Evolutionary conservation across 495 filamentous ascomycete genomes (phyloP).

Genomic region (Tuber calosporum): DNA sequence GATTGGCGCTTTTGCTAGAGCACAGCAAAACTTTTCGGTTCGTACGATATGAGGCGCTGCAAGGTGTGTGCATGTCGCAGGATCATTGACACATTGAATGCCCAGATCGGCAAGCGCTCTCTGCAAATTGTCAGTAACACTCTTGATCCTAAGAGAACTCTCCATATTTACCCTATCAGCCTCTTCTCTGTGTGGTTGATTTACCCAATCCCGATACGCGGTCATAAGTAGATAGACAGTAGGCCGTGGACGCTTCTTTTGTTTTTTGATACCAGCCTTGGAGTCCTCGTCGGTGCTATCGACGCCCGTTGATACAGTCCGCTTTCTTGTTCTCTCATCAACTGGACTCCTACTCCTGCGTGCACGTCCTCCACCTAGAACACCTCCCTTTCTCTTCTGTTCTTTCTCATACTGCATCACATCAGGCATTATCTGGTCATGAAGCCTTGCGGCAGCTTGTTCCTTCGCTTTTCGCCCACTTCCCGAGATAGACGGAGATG

Average conservation of each 20-base stretch:
- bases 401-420: slow-evolving; percentile 90
- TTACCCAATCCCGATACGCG: slow-evolving; percentile 36
- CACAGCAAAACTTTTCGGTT: slow-evolving; percentile 86
- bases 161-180: slow-evolving; percentile 62
- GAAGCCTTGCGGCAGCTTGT: slow-evolving; percentile 65
- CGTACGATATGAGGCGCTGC: slow-evolving; percentile 78
- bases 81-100: slow-evolving; percentile 68
- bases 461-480: slow-evolving; percentile 80
- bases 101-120: slow-evolving; percentile 76
- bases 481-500: slow-evolving; percentile 58
- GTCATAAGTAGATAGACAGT: slow-evolving; percentile 37
- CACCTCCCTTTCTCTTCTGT: slow-evolving; percentile 74
- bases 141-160: neutral
- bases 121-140: slow-evolving; percentile 47
- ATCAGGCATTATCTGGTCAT: slow-evolving; percentile 63
- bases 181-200: slow-evolving; percentile 61
- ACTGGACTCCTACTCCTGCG: slow-evolving; percentile 49
- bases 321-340: slow-evolving; percentile 44
- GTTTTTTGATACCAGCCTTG: slow-evolving; percentile 26
- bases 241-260: slow-evolving; percentile 34
- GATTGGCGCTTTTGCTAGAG: slow-evolving; percentile 66
- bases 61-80: slow-evolving; percentile 69
- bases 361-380: slow-evolving; percentile 65
- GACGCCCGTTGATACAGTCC: slow-evolving; percentile 45
- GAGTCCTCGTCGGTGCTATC: slow-evolving; percentile 22